These are phyloP conservation scores for Ophiocordyceps camponoti-rufipedis DNA, from an alignment of 2,329 filamentous ascomycete species.

Conservation along the genomic window DNA sequence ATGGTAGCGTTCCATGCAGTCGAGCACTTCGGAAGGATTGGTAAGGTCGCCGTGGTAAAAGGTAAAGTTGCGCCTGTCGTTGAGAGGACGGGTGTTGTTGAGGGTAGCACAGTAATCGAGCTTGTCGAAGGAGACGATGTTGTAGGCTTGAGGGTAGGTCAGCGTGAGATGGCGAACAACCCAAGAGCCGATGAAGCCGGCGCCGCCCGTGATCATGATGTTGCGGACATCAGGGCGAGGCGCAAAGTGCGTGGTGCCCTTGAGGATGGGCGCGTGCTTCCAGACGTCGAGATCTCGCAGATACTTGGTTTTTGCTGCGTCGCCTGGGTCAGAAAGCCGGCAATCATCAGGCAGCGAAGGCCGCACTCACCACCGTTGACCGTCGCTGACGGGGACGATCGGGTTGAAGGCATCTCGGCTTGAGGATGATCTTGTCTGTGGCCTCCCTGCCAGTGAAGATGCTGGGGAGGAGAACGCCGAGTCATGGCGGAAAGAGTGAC, in stretches of 20 bases:
- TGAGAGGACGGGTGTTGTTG: conserved; percentile 58
- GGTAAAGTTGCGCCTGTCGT: conserved; percentile 51
- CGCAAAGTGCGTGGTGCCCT: conserved; percentile 51
- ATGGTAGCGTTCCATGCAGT: conserved; percentile 49
- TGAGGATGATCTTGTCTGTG: not conserved
- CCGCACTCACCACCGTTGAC: conserved; percentile 3
- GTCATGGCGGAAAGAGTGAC: conserved; percentile 3
- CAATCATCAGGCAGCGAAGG: not conserved
- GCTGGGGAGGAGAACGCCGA: conserved; percentile 2
- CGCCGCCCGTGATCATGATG: conserved; percentile 70
- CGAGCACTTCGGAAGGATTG: conserved; percentile 48
- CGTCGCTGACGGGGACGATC: not conserved
- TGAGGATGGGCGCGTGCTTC: conserved; percentile 53
- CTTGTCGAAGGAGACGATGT: conserved; percentile 70
- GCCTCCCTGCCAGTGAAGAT: conserved; percentile 1
- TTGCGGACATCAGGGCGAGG: conserved; percentile 53
- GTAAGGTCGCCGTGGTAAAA: conserved; percentile 71
- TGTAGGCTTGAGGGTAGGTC: conserved; percentile 57
- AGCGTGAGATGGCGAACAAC: conserved; percentile 60
- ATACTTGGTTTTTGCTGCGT: conserved; percentile 16
- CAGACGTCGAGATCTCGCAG: conserved; percentile 46
- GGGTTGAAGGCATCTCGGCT: not conserved
- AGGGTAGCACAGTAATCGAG: conserved; percentile 67
- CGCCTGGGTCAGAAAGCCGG: not conserved
- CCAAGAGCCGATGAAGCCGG: conserved; percentile 78